Base-by-base conservation (phyloP, 345 rosid genomes). In the Brassica napus region DNA sequence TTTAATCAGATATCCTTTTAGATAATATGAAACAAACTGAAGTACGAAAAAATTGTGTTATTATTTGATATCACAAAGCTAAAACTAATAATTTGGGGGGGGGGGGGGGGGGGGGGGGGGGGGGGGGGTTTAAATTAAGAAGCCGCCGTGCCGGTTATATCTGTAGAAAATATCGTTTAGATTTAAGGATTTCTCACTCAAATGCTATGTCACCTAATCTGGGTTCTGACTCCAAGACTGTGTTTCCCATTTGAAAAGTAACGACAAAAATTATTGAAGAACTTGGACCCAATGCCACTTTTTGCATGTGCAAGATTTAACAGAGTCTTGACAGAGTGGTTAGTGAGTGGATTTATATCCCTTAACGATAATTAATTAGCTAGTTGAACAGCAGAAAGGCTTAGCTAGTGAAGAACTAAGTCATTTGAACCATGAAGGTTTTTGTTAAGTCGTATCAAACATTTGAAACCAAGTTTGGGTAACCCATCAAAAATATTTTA, bases 291-390 rank as follows among this genome's bases (percentile, higher is more conserved):
- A 54, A 54, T 55, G 34, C 65, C 34, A 12, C 65, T 63, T 70
- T 77, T 54, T 71, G 71, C 71, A 77, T 71, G 80, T 77, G 66
- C 71, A 55, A 71, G 35, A 54, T 64, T 54, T 64, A 77, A 71
- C 65, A 6, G 9, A 63, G 54, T 69, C 62, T 63, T 70, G 16
- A 49, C 55, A 26, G 18, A 49, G 1, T 62, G 54, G 70, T 30
- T 68, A 31, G 31, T 76, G 47, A 12, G 49, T 58, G 34, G 10
- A 60, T 15, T 44, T 15, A 39, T 18, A 67, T 4, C 18, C 26
- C 37, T 2, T 49, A 32, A 63, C 47, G 18, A 64, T 64, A 74
- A 5, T 26, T 21, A 6, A 10, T 73, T 14, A 6, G 77, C 62
- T 73, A 12, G 26, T 75, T 39, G 61, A 52, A 31, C n/a, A 65